Base-by-base conservation (phyloP, 257 asterid species). In the Nyctanthes arbortristis region DNA sequence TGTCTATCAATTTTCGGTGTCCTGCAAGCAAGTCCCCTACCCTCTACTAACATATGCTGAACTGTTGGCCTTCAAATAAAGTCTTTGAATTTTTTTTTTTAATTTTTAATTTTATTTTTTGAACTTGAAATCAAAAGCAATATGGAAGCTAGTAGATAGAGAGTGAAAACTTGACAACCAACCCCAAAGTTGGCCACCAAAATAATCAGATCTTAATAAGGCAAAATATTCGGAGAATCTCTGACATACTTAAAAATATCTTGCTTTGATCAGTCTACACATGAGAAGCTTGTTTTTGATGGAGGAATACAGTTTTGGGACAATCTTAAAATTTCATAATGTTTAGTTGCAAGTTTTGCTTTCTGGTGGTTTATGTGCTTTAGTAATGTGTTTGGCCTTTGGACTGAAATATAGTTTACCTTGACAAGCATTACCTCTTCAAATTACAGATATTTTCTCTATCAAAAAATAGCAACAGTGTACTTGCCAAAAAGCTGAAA, bases 211-310 rank as follows among this genome's bases (percentile, higher is more conserved):
- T 52, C 28, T 20, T 6, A 52, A 52, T 24, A 52, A 20, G 29
- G 59, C 14, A 52, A 52, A 52, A 22, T 3, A 52, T 22, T 52
- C n/a, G 10, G 29, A 22, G 31, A 2, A 9, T 52, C 30, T 5
- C 3, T 7, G 59, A 30, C 13, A 7, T 52, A n/a, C 24, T 52
- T 8, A 20, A 52, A 3, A 52, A 22, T 3, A 7, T 10, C 61
- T 16, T 60, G 10, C 47, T 47, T 67, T 71, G 32, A 52, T 74
- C 25, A 5, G 58, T 49, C 22, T 49, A 34, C 52, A 18, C n/a
- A 59, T 27, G 59, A 27, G 56, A 45, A 43, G 28, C 63, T 29
- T 6, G 62, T 18, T 10, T 45, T 68, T 35, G 59, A 3, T 66
- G 12, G 33, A n/a, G 61, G 32, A 66, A 27, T 45, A 25, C 9